These are phyloP conservation scores for Kodamaea plutei DNA, from an alignment of 1,139 yeast genomes.

Conservation along the genomic window DNA sequence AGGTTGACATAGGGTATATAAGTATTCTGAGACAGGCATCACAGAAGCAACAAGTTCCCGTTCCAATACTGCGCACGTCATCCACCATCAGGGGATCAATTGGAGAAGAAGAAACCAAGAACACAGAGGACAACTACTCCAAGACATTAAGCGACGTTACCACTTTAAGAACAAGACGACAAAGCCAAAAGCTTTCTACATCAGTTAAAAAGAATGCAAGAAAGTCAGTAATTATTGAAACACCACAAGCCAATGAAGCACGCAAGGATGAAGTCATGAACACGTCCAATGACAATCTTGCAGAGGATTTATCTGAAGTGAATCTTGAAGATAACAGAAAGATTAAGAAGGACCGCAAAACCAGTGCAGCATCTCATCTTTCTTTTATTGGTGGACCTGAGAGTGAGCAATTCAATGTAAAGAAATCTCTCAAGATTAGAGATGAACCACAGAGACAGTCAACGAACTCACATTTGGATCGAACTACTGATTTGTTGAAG, in stretches of 20 bases:
- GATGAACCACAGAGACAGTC: slow-evolving; percentile 41
- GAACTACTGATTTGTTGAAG: slow-evolving; percentile 66
- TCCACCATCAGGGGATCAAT: background rate
- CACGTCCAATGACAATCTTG: slow-evolving; percentile 15
- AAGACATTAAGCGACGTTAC: slow-evolving; percentile 76
- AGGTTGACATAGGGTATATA: slow-evolving; percentile 16
- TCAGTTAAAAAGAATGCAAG: slow-evolving; percentile 49
- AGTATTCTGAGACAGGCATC: slow-evolving; percentile 3
- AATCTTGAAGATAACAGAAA: slow-evolving; percentile 4
- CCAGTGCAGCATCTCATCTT: slow-evolving; percentile 18
- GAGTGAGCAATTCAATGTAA: slow-evolving; percentile 33
- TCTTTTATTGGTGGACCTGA: slow-evolving; percentile 24
- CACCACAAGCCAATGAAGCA: slow-evolving; percentile 55
- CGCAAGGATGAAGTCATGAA: slow-evolving; percentile 12
- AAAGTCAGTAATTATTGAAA: slow-evolving; percentile 43
- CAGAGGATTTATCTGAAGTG: slow-evolving; percentile 13
- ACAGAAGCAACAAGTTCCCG: slow-evolving; percentile 1
- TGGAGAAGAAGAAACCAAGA: slow-evolving; percentile 18
- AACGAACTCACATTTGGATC: slow-evolving; percentile 35
- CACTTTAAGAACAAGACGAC: slow-evolving; percentile 69
- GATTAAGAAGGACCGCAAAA: slow-evolving; percentile 11
- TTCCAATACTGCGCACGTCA: slow-evolving; percentile 2
- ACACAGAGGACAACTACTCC: slow-evolving; percentile 47
- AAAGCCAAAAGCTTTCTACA: slow-evolving; percentile 58
- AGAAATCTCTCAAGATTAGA: slow-evolving; percentile 36